Evolutionary conservation across 78 protist genomes (phyloP), one percentile per base, ranked within the genome.

Genomic region (Cyanophora paradoxa): DNA sequence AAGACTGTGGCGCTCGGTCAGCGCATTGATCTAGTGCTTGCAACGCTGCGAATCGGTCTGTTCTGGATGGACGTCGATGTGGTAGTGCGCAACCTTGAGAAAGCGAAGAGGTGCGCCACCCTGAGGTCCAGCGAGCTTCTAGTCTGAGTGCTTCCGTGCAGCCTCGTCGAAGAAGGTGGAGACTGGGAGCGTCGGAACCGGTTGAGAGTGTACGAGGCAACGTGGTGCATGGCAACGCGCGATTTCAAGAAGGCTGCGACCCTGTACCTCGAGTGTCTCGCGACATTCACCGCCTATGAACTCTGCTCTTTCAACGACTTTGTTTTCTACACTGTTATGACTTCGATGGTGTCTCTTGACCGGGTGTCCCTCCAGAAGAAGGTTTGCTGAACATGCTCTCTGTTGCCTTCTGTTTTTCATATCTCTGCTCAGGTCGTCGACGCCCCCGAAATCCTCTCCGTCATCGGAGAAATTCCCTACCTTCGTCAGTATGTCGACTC

Each of bases 181-280:
- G 99, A 96, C 71, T 96, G 99, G 99, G 99, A 96, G 50, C 81
- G 96, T n/a, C 82, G 95, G 67, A 95, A 96, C 84, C 69, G 97
- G 31, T 73, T 96, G 37, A 94, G 91, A 91, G 95, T 86, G 39
- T 95, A 95, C 72, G 93, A 93, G 80, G 97, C 89, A 1, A 59
- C 74, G 30, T 83, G 78, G 61, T 50, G 57, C 58, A 57, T 92
- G 82, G 42, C 84, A 13, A 71, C 76, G 31, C 86, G 98, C 54
- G 66, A 87, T 56, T 91, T 95, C 75, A 77, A 83, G 58, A 74
- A 74, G 69, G 91, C 94, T 0, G 76, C 97, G 0, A 28, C 57
- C n/a, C 78, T 90, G 41, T 78, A 89, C 34, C 71, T 93, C 36
- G 95, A 86, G 52, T 67, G 92, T 19, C 19, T 92, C 39, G 71